Conservation (phyloP, 1,284 basidiomycete genomes). For the Bjerkandera adusta region DNA sequence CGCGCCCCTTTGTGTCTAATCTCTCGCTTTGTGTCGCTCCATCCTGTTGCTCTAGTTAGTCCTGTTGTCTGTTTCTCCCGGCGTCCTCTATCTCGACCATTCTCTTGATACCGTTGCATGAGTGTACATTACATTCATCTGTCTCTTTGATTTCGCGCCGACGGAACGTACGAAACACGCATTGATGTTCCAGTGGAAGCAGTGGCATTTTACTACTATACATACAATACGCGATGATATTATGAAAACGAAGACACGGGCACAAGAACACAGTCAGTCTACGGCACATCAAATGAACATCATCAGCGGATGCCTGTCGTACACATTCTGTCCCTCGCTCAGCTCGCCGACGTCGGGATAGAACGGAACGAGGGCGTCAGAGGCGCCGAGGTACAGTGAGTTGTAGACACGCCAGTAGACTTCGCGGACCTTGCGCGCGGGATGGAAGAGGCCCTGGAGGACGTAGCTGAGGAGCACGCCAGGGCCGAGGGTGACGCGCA, state of each 20-base stretch:
- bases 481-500: slow-evolving; percentile 94
- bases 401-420: slow-evolving; percentile 94
- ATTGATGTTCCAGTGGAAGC: too few species aligned
- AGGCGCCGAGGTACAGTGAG: slow-evolving; percentile 83
- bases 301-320: slow-evolving; percentile 82
- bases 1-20: neutral
- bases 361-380: slow-evolving; percentile 91
- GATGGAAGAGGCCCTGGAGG: slow-evolving; percentile 93
- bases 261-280: slow-evolving; percentile 4
- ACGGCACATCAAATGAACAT: slow-evolving; percentile 60
- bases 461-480: slow-evolving; percentile 90
- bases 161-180: too few species aligned
- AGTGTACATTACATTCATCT: too few species aligned
- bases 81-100: too few species aligned
- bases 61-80: too few species aligned
- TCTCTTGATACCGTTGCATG: too few species aligned
- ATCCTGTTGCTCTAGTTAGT: too few species aligned
- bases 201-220: slow-evolving; percentile 11
- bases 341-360: slow-evolving; percentile 89
- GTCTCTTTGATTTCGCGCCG: too few species aligned
- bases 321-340: slow-evolving; percentile 86
- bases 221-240: slow-evolving; percentile 12
- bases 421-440: slow-evolving; percentile 95
- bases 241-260: neutral
- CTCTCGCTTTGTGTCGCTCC: slow-evolving; percentile 18